Evolutionary conservation across 257 asterid genomes (phyloP), one percentile per base, ranked within the genome.

Genomic region (Solanum peruvianum): DNA sequence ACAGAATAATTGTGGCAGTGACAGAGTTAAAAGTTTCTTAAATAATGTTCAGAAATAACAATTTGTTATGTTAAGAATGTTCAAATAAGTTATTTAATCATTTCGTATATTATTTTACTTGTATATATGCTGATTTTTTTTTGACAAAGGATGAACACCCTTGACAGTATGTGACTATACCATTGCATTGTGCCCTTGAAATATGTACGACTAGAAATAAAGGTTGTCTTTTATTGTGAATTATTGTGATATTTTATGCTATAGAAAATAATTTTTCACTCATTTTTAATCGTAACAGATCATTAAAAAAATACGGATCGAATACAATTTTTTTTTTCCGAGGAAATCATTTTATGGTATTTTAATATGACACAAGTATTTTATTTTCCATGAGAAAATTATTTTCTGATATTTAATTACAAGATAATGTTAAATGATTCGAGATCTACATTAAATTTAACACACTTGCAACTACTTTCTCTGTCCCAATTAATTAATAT

Each of bases 181-280:
- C 39, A 35, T 6, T 35, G 39, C 39, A 35, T 35, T 35, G 10
- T 8, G 11, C 44, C 44, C 2, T 41, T 7, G 44, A 4, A 13
- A 45, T 45, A 45, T 45, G 5, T 11, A 11, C 52, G 4, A 12
- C 13, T 60, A 21, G 29, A 25, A 21, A 60, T 2, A 23, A 60
- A 23, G 69, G 3, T 21, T 60, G 39, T 35, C 23, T 60, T 23
- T 9, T 1, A 60, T 0, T 0, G 6, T 23, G 4, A 23, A 60
- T 60, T 23, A 60, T 14, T 23, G 1, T 8, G 13, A 60, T 23
- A 9, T 60, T 60, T 60, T 60, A 0, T n/a, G 67, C 6, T 60
- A 60, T 23, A 9, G 0, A 9, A 60, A 9, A 0, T 21, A 60
- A 23, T 21, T 23, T 21, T 1, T 2, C 29, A 0, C 69, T 9